Conservation (phyloP, 2,329 filamentous ascomycete genomes). For the Trichoderma koningiopsis region DNA sequence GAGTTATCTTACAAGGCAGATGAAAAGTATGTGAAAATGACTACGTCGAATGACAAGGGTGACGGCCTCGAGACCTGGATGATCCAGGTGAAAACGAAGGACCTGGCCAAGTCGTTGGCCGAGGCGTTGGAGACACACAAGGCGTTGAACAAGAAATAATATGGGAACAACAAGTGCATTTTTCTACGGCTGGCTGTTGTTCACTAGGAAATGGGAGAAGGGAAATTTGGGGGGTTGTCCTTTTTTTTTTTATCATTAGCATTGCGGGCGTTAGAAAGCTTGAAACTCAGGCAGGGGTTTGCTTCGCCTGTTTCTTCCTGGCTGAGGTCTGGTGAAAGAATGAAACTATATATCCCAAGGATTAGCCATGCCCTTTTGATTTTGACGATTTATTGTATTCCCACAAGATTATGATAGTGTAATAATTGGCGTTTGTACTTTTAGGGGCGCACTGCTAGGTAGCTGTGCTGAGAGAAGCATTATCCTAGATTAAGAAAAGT, state of each 20-base stretch:
- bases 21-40: conserved; percentile 62
- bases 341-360: conserved; percentile 20
- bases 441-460: background rate
- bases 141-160: conserved; percentile 55
- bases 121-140: conserved; percentile 56
- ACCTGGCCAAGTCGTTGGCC: conserved; percentile 57
- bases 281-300: conserved; percentile 18
- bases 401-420: conserved; percentile 11
- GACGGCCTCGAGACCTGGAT: conserved; percentile 69
- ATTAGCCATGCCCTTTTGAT: conserved; percentile 6
- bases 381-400: conserved; percentile 9
- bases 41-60: conserved; percentile 59
- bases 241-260: conserved; percentile 20
- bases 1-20: conserved; percentile 64
- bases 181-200: conserved; percentile 12
- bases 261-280: conserved; percentile 30
- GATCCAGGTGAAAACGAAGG: conserved; percentile 68
- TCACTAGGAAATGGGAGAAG: conserved; percentile 10
- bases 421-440: conserved; percentile 16
- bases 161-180: conserved; percentile 27
- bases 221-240: conserved; percentile 2
- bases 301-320: background rate
- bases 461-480: background rate
- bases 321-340: conserved; percentile 22
- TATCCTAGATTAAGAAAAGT: conserved; percentile 7